Conservation (phyloP, 2,329 filamentous ascomycete species). For the Trichoderma cornu-damae region DNA sequence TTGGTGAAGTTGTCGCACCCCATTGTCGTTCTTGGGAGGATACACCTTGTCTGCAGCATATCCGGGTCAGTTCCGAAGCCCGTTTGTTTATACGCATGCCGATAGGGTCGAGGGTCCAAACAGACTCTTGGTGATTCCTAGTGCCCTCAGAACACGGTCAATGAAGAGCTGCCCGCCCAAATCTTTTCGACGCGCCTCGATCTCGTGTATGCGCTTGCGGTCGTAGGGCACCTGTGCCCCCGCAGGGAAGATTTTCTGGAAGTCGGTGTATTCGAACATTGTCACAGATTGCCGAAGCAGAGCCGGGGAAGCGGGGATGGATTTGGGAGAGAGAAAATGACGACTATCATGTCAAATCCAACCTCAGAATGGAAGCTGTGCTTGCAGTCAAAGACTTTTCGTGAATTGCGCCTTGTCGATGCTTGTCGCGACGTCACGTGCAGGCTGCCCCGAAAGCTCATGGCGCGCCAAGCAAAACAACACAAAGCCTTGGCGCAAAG, state of each 20-base stretch:
- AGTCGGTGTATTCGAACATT: slow-evolving; percentile 63
- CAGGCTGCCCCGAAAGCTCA: background rate
- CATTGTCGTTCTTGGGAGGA: slow-evolving; percentile 64
- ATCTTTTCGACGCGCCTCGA: slow-evolving; percentile 60
- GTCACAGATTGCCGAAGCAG: background rate
- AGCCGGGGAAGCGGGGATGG: background rate
- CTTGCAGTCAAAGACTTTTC: no score
- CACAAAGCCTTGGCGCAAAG: background rate
- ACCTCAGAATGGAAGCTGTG: background rate
- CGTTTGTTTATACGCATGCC: no score
- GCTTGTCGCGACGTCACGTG: slow-evolving; percentile 25
- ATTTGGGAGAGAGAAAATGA: background rate
- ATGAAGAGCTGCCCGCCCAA: slow-evolving; percentile 71
- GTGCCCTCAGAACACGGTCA: slow-evolving; percentile 66
- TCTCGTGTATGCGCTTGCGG: slow-evolving; percentile 55
- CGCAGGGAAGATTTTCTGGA: slow-evolving; percentile 62
- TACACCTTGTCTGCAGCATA: slow-evolving; percentile 54
- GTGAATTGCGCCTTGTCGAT: no score
- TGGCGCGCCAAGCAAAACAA: no score
- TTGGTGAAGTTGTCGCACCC: slow-evolving; percentile 64
- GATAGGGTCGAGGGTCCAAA: background rate
- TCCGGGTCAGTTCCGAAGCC: background rate
- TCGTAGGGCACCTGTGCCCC: slow-evolving; percentile 58
- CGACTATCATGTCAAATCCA: background rate
- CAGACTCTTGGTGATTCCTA: slow-evolving; percentile 63